Conservation (phyloP, 768 basidiomycete genomes). For the Hypsizygus marmoreus region DNA sequence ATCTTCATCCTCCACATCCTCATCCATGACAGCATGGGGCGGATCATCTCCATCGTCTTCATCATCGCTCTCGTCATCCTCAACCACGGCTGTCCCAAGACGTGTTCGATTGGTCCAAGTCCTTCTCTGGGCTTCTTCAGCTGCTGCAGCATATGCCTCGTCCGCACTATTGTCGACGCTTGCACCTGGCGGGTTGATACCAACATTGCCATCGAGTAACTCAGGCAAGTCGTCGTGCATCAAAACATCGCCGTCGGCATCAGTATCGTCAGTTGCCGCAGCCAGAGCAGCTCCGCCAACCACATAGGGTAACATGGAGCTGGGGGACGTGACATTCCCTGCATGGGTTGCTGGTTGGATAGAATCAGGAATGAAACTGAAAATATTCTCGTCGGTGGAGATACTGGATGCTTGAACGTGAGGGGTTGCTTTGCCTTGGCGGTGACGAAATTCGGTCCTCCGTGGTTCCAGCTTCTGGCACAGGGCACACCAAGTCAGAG, state of each 20-base stretch:
- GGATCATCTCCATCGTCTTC: constrained; percentile 1
- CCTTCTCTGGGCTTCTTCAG: too few relatives aligned
- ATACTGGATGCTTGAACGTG: background rate
- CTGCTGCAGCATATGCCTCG: too few relatives aligned
- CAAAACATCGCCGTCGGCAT: too few relatives aligned
- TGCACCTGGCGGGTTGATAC: too few relatives aligned
- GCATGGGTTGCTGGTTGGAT: too few relatives aligned
- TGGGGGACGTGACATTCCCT: too few relatives aligned
- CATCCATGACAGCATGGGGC: too few relatives aligned
- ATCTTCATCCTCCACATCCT: too few relatives aligned
- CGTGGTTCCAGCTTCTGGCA: constrained; percentile 1
- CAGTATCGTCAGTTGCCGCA: too few relatives aligned
- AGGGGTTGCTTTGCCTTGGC: background rate
- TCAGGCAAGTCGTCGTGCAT: too few relatives aligned
- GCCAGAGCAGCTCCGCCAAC: too few relatives aligned
- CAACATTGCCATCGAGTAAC: background rate
- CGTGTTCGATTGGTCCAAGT: background rate
- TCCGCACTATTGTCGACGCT: too few relatives aligned
- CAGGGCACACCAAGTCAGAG: background rate
- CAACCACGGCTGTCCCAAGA: background rate
- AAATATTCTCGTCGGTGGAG: background rate
- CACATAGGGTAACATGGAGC: background rate
- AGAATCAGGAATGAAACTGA: background rate
- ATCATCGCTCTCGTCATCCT: constrained; percentile 5
- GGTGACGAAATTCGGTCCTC: background rate